These are phyloP conservation scores for Dictyostelium firmibasis DNA, from an alignment of 78 protist species.

Conservation along the genomic window DNA sequence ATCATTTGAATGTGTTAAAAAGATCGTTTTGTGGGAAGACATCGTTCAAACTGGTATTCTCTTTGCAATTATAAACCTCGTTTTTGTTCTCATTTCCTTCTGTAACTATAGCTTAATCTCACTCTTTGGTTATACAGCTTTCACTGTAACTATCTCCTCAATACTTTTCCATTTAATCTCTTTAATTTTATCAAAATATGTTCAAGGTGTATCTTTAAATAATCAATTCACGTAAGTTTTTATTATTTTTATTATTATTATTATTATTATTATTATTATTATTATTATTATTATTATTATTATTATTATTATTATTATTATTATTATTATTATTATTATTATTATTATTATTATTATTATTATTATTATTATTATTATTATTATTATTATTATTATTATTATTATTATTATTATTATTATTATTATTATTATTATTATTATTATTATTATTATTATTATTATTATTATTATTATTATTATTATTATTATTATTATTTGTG, in stretches of 20 bases:
- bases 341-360: too few species aligned
- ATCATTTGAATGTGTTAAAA: conserved; percentile 41
- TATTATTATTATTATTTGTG: too few species aligned
- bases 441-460: too few species aligned
- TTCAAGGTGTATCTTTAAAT: conserved; percentile 18
- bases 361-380: too few species aligned
- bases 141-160: conserved; percentile 21
- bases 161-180: conserved; percentile 30
- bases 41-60: conserved; percentile 50
- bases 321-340: too few species aligned
- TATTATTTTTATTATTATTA: background rate
- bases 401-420: too few species aligned
- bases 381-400: too few species aligned
- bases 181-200: conserved; percentile 17
- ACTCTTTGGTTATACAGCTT: conserved; percentile 33
- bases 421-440: too few species aligned
- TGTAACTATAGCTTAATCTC: conserved; percentile 28
- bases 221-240: conserved; percentile 39
- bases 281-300: too few species aligned
- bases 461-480: too few species aligned
- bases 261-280: too few species aligned
- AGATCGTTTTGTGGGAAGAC: conserved; percentile 50
- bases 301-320: too few species aligned
- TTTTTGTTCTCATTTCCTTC: conserved; percentile 22
- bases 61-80: conserved; percentile 44